Conservation (phyloP, 1,139 yeast species). For the Candida anutae region DNA sequence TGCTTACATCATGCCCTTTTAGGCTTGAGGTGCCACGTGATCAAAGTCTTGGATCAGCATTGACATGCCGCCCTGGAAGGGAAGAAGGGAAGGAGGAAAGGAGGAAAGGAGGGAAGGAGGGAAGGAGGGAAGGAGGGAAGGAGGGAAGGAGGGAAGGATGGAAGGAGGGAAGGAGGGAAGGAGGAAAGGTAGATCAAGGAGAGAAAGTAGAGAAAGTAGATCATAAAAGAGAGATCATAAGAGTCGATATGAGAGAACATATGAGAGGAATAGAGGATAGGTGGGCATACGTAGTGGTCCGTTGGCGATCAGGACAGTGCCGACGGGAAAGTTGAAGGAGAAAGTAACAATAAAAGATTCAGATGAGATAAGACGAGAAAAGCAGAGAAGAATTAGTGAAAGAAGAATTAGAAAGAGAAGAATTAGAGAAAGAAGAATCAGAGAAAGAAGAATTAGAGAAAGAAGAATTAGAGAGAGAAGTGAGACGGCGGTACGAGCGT, state of each 20-base stretch:
- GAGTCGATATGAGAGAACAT: not conserved
- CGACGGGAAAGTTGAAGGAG: not conserved
- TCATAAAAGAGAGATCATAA: not conserved
- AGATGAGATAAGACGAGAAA: not conserved
- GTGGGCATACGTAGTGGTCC: not conserved
- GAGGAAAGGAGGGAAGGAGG: too few relatives aligned
- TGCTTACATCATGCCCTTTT: too few relatives aligned
- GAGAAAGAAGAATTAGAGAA: too few relatives aligned
- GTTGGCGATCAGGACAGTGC: not conserved
- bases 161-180: not conserved
- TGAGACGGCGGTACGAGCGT: too few relatives aligned
- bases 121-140: constrained; percentile 1
- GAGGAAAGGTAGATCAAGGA: not conserved
- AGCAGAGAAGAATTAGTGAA: not conserved
- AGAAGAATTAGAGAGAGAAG: too few relatives aligned
- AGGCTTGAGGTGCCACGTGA: too few relatives aligned
- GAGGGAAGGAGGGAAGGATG: not conserved
- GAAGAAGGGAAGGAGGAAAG: too few relatives aligned
- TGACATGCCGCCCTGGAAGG: too few relatives aligned
- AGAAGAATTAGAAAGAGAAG: not conserved
- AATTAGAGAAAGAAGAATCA: not conserved
- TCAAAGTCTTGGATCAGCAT: too few relatives aligned
- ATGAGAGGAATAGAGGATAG: not conserved
- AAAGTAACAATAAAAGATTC: not conserved
- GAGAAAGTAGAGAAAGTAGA: not conserved